Percentiles rank a stretch among this genome's conserved stretches.
phyloP scores from a whole-genome alignment of 2,329 filamentous ascomycete genomes.

The Stemphylium vesicarium region DNA sequence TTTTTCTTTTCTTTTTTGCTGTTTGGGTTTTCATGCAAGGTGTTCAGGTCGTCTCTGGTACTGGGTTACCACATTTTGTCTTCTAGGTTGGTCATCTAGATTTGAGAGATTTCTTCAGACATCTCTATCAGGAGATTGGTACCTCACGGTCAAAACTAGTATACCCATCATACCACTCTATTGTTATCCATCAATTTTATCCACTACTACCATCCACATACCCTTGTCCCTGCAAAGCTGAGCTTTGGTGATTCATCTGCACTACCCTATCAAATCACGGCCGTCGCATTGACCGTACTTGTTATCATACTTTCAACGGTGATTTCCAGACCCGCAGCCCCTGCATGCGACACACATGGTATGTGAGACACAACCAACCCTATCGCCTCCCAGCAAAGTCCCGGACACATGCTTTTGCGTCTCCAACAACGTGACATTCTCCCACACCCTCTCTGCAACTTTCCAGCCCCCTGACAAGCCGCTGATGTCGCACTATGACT shows the following conservation, averaged over 20 bases:
- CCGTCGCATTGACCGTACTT: constrained; percentile 3
- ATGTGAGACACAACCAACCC: constrained; percentile 32
- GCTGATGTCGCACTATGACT: constrained; percentile 19
- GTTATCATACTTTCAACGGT: constrained; percentile 9
- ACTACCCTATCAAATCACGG: background rate
- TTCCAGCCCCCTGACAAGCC: constrained; percentile 3
- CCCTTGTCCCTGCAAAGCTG: background rate
- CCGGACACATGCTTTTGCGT: constrained; percentile 15
- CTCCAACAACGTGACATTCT: constrained; percentile 14
- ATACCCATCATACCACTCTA: constrained; percentile 32
- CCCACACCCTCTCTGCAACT: constrained; percentile 15
- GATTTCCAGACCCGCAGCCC: constrained; percentile 18
- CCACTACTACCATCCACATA: background rate
- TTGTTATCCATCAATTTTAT: constrained; percentile 28
- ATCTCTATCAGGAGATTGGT: constrained; percentile 23
- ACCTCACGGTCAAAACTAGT: constrained; percentile 42
- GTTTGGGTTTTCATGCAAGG: constrained; percentile 20
- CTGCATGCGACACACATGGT: constrained; percentile 35
- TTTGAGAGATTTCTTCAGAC: constrained; percentile 27
- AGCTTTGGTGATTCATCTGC: background rate
- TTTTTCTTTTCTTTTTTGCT: constrained; percentile 11
- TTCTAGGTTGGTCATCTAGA: constrained; percentile 28
- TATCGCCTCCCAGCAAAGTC: constrained; percentile 24
- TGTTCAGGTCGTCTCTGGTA: constrained; percentile 27
- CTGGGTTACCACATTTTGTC: constrained; percentile 22